Evolutionary conservation across 495 filamentous ascomycete species (phyloP).

Genomic region (Ascodesmis nigricans): DNA sequence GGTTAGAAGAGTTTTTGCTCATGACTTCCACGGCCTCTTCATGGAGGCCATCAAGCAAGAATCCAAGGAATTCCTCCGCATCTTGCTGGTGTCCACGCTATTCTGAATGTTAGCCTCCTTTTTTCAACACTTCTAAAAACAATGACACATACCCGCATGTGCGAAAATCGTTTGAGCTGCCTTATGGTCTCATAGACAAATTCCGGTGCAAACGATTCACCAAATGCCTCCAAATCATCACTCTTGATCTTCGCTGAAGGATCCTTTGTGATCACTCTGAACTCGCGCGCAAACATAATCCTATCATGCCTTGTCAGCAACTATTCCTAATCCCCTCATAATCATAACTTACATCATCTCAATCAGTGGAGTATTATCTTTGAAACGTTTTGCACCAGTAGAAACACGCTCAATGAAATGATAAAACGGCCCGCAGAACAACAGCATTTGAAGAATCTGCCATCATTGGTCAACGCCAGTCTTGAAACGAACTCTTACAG

Average conservation of each 20-base stretch:
- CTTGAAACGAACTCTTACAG: no score
- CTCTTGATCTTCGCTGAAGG: constrained; percentile 50
- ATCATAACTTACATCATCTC: constrained; percentile 58
- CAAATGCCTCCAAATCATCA: constrained; percentile 70
- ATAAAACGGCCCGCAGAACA: constrained; percentile 87
- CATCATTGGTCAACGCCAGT: no score
- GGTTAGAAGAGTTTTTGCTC: constrained; percentile 26
- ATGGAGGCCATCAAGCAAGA: constrained; percentile 76
- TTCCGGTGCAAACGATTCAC: constrained; percentile 77
- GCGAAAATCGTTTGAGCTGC: constrained; percentile 63
- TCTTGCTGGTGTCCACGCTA: constrained; percentile 92
- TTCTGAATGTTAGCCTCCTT: constrained; percentile 19
- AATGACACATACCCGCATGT: constrained; percentile 50
- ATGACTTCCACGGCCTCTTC: constrained; percentile 73
- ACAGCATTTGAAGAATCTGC: constrained; percentile 76
- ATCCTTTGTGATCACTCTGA: constrained; percentile 61
- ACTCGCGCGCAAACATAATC: constrained; percentile 93
- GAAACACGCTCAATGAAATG: constrained; percentile 75
- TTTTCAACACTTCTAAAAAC: background rate
- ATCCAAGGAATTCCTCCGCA: constrained; percentile 91
- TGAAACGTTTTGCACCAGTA: constrained; percentile 71
- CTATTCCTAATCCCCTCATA: constrained; percentile 2
- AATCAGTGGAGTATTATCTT: constrained; percentile 78
- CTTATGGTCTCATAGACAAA: constrained; percentile 88
- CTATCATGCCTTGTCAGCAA: constrained; percentile 24